A percentile compares a stretch with the other conserved stretches of the same genome.
phyloP scores from a whole-genome alignment of 1,284 basidiomycete genomes.

The Xanthoconium separans region DNA sequence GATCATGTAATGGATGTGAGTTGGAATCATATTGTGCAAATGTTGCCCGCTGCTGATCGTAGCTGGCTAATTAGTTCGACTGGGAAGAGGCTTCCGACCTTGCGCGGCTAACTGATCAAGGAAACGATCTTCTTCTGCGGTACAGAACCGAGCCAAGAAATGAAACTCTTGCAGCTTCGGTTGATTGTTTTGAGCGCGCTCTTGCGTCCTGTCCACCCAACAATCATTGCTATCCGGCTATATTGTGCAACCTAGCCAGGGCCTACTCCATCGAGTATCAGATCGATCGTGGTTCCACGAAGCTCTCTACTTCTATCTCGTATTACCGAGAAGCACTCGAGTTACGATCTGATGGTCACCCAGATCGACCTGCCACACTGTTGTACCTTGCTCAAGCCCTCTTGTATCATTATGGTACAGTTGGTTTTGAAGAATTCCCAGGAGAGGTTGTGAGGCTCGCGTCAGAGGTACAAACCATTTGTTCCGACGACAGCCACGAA shows the following conservation, averaged over 20 bases:
- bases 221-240: not conserved
- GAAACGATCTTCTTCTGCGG: not conserved
- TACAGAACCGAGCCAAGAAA: not conserved
- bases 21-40: not conserved
- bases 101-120: not conserved
- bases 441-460: not conserved
- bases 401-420: not conserved
- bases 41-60: not conserved
- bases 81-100: not conserved
- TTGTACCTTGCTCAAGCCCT: slow-evolving; percentile 3
- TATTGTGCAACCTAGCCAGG: slow-evolving; percentile 14
- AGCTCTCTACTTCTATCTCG: not conserved
- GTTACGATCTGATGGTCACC: not conserved
- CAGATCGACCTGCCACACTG: slow-evolving; percentile 3
- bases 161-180: not conserved
- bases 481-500: not conserved
- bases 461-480: not conserved
- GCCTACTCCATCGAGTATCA: slow-evolving; percentile 1
- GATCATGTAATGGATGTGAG: not conserved
- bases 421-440: not conserved
- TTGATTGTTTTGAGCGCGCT: not conserved
- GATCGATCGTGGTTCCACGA: not conserved
- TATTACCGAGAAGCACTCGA: slow-evolving; percentile 12
- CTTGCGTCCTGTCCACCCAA: not conserved
- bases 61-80: not conserved